Evolutionary conservation across 768 basidiomycete genomes (phyloP).

Genomic region (Candolleomyces eurysporus): DNA sequence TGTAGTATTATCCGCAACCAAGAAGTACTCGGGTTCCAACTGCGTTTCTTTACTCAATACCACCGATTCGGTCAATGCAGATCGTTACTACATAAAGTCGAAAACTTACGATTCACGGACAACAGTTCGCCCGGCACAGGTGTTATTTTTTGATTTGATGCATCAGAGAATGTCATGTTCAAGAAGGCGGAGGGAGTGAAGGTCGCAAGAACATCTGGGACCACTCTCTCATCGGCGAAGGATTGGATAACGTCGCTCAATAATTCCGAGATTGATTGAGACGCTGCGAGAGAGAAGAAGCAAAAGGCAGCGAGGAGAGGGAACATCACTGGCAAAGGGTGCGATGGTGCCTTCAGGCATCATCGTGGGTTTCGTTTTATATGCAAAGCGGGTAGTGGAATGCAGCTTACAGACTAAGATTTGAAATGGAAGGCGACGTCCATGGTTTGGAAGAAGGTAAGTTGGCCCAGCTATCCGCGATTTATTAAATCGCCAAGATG

Average conservation of each 20-base stretch:
- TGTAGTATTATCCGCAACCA: slow-evolving; percentile 24
- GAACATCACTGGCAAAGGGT: too few relatives aligned
- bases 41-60: slow-evolving; percentile 27
- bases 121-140: slow-evolving; percentile 35
- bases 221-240: slow-evolving; percentile 34
- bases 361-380: too few relatives aligned
- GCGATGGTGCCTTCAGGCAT: too few relatives aligned
- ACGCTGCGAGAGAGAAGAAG: not conserved
- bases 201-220: slow-evolving; percentile 33
- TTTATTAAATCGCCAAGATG: too few relatives aligned
- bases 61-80: not conserved
- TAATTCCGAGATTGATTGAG: not conserved
- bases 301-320: slow-evolving; percentile 1
- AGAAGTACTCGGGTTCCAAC: slow-evolving; percentile 29
- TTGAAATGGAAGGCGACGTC: too few relatives aligned
- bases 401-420: too few relatives aligned
- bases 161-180: slow-evolving; percentile 37
- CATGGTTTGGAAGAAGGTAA: too few relatives aligned
- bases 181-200: slow-evolving; percentile 36
- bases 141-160: slow-evolving; percentile 24
- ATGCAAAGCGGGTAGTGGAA: too few relatives aligned
- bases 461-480: too few relatives aligned
- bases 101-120: slow-evolving; percentile 33
- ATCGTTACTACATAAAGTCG: not conserved
- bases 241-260: slow-evolving; percentile 13